Conservation (phyloP, 2,329 filamentous ascomycete species). For the Scytalidium sp. region DNA sequence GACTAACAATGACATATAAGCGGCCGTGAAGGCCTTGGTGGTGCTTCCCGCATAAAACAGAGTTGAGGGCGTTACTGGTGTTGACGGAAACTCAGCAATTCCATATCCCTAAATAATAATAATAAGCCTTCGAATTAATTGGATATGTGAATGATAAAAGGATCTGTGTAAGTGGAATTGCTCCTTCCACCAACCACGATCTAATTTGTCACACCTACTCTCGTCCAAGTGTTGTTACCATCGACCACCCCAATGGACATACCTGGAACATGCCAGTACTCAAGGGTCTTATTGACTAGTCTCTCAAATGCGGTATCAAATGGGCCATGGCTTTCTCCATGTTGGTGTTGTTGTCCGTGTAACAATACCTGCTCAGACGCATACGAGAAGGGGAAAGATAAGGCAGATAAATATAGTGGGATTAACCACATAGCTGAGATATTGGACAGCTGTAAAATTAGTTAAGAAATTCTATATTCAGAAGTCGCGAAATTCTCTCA, state of each 20-base stretch:
- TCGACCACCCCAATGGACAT: slow-evolving; percentile 46
- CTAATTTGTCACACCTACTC: no score
- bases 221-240: slow-evolving; percentile 36
- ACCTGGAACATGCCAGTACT: slow-evolving; percentile 45
- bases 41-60: slow-evolving; percentile 54
- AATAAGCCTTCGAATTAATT: background rate
- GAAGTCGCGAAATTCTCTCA: no score
- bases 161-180: background rate
- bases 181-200: background rate
- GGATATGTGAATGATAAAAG: slow-evolving; percentile 6
- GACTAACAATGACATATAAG: slow-evolving; percentile 46
- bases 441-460: background rate
- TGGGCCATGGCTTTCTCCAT: no score
- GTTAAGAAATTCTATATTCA: no score
- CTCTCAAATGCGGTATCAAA: slow-evolving; percentile 16
- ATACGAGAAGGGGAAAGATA: background rate
- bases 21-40: slow-evolving; percentile 53
- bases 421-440: background rate
- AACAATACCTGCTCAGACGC: slow-evolving; percentile 8
- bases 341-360: no score
- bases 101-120: slow-evolving; percentile 34
- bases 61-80: slow-evolving; percentile 41
- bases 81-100: slow-evolving; percentile 32
- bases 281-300: slow-evolving; percentile 27
- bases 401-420: background rate